Evolutionary conservation across 2,329 filamentous ascomycete genomes (phyloP), one percentile per base, ranked within the genome.

Genomic region (Fusarium austroafricanum): DNA sequence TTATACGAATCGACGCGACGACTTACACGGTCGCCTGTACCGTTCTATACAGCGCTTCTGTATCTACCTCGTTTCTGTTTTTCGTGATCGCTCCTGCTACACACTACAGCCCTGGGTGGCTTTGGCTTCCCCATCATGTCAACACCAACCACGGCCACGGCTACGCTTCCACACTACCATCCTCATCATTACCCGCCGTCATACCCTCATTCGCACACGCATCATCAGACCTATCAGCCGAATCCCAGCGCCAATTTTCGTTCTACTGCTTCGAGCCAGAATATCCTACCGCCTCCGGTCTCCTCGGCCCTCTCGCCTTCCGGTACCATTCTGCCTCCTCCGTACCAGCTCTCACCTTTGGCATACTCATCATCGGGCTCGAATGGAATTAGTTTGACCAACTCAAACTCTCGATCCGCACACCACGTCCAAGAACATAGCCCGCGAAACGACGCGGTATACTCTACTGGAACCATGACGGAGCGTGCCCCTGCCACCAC

Each of bases 101-200:
- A 54, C 63, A 14, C 31, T 33, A 54, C 49, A 56, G 68, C 66
- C 70, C 67, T 69, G 69, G 67, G 61, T 61, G 71, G 71, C 68
- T 73, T 53, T 73, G 67, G 55, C 63, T 67, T 68, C 56, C 60
- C 51, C 70, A 70, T 71, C 75, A 94, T 95, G 92, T 94, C 92
- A 84, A 94, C 92, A 73, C 92, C 92, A 72, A 93, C 91, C 66
- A 91, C 90, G 75, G 90, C 90, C 75, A 91, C 90, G 78, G 89
- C 89, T 75, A 91, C 89, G 71, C 84, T 92, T 76, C 89, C 89
- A 77, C 87, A 87, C 75, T 89, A 90, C 79, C 87, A 89, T 79
- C 85, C 86, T 65, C 86, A 86, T 82, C 90, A 90, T 75, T 84
- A 88, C 75, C 87, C 88, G 74, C 76, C 85, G 45, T 84, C 83